Conservation (phyloP, 2,329 filamentous ascomycete species). For the Aureobasidium namibiae region DNA sequence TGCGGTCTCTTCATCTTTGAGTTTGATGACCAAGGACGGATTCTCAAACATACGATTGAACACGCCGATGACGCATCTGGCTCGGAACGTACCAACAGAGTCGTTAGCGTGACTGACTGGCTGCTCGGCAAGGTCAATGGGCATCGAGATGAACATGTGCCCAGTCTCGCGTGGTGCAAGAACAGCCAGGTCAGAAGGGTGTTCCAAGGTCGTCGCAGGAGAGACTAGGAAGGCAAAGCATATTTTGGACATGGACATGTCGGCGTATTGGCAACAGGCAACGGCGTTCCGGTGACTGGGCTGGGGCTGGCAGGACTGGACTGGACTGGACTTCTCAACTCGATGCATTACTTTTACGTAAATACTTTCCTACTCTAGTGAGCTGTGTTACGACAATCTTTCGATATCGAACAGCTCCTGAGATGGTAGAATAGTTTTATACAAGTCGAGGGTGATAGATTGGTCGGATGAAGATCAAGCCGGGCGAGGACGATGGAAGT, state of each 20-base stretch:
- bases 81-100: conserved; percentile 75
- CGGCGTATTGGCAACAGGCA: background rate
- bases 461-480: too few species aligned
- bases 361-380: background rate
- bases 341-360: background rate
- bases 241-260: background rate
- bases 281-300: conserved; percentile 7
- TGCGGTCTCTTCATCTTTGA: conserved; percentile 91
- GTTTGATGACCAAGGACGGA: conserved; percentile 78
- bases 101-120: conserved; percentile 93
- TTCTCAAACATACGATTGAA: conserved; percentile 87
- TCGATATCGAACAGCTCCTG: background rate
- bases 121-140: conserved; percentile 69
- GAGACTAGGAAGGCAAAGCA: background rate
- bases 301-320: background rate
- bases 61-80: conserved; percentile 76
- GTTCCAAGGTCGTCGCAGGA: background rate
- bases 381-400: background rate
- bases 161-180: conserved; percentile 36
- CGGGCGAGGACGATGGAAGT: too few species aligned
- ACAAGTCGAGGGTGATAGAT: too few species aligned
- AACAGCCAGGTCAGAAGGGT: conserved; percentile 12
- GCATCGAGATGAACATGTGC: conserved; percentile 28
- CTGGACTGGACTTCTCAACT: background rate
- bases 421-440: too few species aligned